These are phyloP conservation scores for Gilbertella persicaria DNA, from an alignment of 371 early-diverging fungal genomes.

Conservation along the genomic window DNA sequence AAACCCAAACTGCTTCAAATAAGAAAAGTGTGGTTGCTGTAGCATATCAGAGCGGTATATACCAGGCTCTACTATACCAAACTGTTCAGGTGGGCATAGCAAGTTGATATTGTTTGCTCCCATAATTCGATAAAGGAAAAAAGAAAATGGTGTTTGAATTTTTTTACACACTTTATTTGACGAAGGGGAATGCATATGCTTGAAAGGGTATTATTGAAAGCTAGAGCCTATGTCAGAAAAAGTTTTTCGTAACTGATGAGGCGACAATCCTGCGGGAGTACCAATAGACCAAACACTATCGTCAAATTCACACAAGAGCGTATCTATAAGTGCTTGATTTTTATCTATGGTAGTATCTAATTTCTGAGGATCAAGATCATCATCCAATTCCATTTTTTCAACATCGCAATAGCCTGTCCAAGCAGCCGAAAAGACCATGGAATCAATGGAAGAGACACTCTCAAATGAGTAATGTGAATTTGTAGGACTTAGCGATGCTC, in stretches of 20 bases:
- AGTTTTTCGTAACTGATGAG: conserved; percentile 10
- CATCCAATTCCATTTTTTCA: conserved; percentile 16
- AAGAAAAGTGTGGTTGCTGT: conserved; percentile 74
- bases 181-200: too few species aligned
- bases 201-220: too few species aligned
- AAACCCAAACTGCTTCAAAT: conserved; percentile 75
- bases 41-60: conserved; percentile 83
- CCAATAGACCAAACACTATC: conserved; percentile 15
- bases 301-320: conserved; percentile 17
- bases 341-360: background rate
- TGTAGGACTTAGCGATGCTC: conserved; percentile 7
- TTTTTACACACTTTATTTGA: too few species aligned
- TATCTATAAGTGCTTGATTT: conserved; percentile 8
- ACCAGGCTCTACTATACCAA: conserved; percentile 89
- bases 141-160: too few species aligned
- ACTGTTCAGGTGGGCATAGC: conserved; percentile 82
- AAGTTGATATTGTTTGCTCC: conserved; percentile 20
- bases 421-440: conserved; percentile 1
- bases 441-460: conserved; percentile 11
- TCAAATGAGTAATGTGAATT: conserved; percentile 15
- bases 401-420: conserved; percentile 18
- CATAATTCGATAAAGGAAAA: too few species aligned
- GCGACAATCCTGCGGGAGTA: conserved; percentile 5
- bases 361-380: background rate
- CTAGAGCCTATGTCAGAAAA: conserved; percentile 11